Base-by-base conservation (phyloP, 805 yeast genomes). In the Candida nemodendra region DNA sequence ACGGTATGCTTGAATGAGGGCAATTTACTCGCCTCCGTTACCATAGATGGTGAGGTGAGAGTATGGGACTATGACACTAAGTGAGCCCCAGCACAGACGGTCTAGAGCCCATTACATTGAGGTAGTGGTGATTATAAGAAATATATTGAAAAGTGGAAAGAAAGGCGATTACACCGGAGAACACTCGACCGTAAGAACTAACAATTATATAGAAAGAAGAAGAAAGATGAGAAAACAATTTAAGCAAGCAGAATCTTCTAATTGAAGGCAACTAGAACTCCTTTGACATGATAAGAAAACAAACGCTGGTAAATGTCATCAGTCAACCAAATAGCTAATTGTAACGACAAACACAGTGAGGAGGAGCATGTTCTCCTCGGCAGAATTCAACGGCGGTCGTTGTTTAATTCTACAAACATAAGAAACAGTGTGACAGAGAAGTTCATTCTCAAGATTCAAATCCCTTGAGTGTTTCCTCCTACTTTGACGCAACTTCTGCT, bases 1-100 rank as follows among this genome's bases (percentile, higher is more conserved):
- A 65, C 76, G 2, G 74, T 66, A 35, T 39, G 55, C 4, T 54
- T 44, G 22, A 59, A 64, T 14, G 55, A 54, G 5, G 80, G 80
- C 0, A 29, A 54, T 18, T 12, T 52, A 1, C 45, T 77, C 42
- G 65, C 58, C 1, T 46, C 62, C 1, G 45, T 58, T 8, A 55
- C 64, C 9, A 36, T 63, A 34, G 38, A 48, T 26, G 71, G 71
- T 15, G 51, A 49, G 17, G 29, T 62, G 6, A 27, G 37, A 9
- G 40, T 61, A 9, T 61, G 62, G 63, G 44, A 45, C 26, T 38
- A 42, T 28, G 30, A 27, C 24, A n/a, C n/a, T n/a, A n/a, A n/a
- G n/a, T n/a, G n/a, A n/a, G n/a, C n/a, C n/a, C n/a, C n/a, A n/a
- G n/a, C n/a, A n/a, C n/a, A n/a, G n/a, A n/a, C n/a, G n/a, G n/a